Percentiles rank a stretch among this genome's conserved stretches.
phyloP scores from a whole-genome alignment of 139 green algal genomes.

The Yamagishiella unicocca region DNA sequence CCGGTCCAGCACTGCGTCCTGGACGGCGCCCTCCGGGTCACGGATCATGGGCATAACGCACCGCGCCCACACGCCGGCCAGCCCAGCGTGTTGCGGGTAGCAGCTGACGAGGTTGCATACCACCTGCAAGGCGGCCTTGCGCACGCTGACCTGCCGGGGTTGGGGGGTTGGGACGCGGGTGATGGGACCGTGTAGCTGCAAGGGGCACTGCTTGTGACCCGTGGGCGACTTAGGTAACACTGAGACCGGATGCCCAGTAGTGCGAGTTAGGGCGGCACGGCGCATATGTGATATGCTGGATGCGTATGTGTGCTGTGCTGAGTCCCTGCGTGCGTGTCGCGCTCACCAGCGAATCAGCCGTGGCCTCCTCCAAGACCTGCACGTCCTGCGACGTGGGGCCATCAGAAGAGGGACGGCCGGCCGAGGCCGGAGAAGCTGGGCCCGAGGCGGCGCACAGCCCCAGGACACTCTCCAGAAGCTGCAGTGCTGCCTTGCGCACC shows the following conservation, averaged over 20 bases:
- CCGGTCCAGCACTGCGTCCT: slow-evolving; percentile 70
- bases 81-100: slow-evolving; percentile 59
- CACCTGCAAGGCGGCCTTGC: slow-evolving; percentile 68
- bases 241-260: no score
- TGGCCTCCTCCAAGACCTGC: slow-evolving; percentile 69
- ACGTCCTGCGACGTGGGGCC: slow-evolving; percentile 59
- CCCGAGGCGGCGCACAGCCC: slow-evolving; percentile 53
- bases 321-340: no score
- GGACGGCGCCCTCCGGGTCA: slow-evolving; percentile 64
- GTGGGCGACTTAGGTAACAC: no score
- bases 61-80: slow-evolving; percentile 73
- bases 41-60: slow-evolving; percentile 74
- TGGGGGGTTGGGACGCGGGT: background rate
- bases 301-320: no score
- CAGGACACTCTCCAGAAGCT: slow-evolving; percentile 77
- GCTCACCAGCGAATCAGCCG: slow-evolving; percentile 73
- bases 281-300: no score
- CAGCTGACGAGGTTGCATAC: slow-evolving; percentile 59
- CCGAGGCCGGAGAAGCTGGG: background rate
- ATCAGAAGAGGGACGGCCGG: background rate
- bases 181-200: no score
- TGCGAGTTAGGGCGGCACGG: no score
- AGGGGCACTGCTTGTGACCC: no score
- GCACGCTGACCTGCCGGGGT: slow-evolving; percentile 74
- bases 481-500: slow-evolving; percentile 77